Evolutionary conservation across 2,329 filamentous ascomycete species (phyloP), one percentile per base, ranked within the genome.

Genomic region (Passalora sequoiae): DNA sequence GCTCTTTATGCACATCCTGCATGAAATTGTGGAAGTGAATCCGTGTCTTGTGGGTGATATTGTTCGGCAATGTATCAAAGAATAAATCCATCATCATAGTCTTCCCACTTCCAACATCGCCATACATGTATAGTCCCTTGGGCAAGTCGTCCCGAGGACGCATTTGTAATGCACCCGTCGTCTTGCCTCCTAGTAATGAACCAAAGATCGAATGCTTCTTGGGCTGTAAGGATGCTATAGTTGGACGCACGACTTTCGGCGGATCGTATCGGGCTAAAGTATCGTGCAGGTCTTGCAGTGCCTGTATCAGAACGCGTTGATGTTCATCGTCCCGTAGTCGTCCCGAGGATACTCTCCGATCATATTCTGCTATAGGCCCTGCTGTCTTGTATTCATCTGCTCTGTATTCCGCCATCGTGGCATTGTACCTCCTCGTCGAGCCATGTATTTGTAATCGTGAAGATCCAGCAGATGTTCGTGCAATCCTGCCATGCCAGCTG

Each of bases 21-120:
- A 98, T 98, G 72, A 98, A 98, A 66, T 95, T 95, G 72, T 97
- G 89, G 68, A 98, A 98, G 71, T 98, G 92, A 60, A 98, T 96
- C 36, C 92, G 78, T 35, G 84, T 94, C 71, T 95, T 96, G 22
- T 81, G 80, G 44, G 74, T 77, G 53, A 97, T 89, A 47, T 84
- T 83, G 12, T 72, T 65, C 0, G 92, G 92, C 16, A 97, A 72
- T 0, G 91, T 96, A 53, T 97, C 89, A 70, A 89, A 95, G 66
- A 97, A 96, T 38, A 98, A 73, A 63, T 98, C 91, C 92, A 98
- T 98, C 62, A 98, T 74, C 92, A 98, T 98, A 2, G 92, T 98
- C 75, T 98, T 98, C 50, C 92, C 92, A 59, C 88, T 94, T 29
- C 92, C 92, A 2, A 98, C 92, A 64, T 98, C 92, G 46, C 92